Base-by-base conservation (phyloP, 2,329 filamentous ascomycete species). In the Paecilomyces variotii region DNA sequence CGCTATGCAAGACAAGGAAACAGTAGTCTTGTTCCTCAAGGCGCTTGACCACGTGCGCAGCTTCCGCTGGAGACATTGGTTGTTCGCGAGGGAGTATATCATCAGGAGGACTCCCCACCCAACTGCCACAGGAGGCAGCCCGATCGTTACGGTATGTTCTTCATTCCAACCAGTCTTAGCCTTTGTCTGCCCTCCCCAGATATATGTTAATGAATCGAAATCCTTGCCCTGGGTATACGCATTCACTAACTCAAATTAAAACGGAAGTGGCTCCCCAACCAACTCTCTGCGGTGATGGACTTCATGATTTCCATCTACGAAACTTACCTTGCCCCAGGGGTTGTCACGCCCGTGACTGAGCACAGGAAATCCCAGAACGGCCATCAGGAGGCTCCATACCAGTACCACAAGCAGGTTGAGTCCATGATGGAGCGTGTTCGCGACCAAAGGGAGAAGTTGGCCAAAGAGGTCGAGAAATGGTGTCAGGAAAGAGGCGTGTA, bases 41-140 rank as follows among this genome's bases (percentile, higher is more conserved):
- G 72, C 74, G 0, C 67, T 80, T 10, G 74, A 79, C 61, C 77
- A 79, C 59, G 75, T 79, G 4, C 73, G 78, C 56, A 78, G 76
- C 62, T 80, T 80, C 70, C 73, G 78, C 54, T 80, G 77, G 78
- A 71, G 78, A 1, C 78, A 80, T 61, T 80, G 78, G 78, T 62
- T 79, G 39, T 80, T 80, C 56, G 76, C 76, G 1, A 67, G 77
- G 30, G 78, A 80, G 65, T 80, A 80, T 59, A 80, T 79, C 53
- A 78, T 80, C 62, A 72, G 74, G 27, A 67, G 76, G 1, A 77
- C 76, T 0, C 68, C 71, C 2, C 74, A 80, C 61, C 77, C 78
- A 2, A 79, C 77, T 59, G 78, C 78, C 28, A 80, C 78, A 0
- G 78, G 78, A 39, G 78, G 78, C 9, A 79, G 76, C 62, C 78